Percentiles rank a stretch among this genome's conserved stretches.
phyloP scores from a whole-genome alignment of 208 protist species.

The Trypanosoma scelopori region DNA sequence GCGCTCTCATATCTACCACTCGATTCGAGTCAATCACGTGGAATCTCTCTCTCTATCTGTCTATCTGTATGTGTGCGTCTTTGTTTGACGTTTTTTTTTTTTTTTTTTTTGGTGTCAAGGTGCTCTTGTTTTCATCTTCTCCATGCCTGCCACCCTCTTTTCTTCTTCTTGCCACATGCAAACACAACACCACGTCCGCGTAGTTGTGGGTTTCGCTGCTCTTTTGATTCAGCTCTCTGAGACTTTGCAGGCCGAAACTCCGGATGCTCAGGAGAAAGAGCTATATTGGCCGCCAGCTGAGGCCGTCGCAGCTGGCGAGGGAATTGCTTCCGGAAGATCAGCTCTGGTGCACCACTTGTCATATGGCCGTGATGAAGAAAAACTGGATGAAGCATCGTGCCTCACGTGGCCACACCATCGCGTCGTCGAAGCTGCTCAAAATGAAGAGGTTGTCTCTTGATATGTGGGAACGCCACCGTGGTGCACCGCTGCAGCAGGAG shows the following conservation, averaged over 20 bases:
- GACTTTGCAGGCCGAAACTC: no score
- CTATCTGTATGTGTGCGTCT: no score
- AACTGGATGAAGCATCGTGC: constrained; percentile 41
- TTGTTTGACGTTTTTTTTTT: not conserved
- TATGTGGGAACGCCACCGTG: constrained; percentile 81
- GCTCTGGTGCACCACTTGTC: constrained; percentile 81
- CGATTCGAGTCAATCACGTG: no score
- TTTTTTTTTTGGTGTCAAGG: not conserved
- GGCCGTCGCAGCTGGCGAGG: constrained; percentile 69
- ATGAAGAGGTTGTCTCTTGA: constrained; percentile 66
- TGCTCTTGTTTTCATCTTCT: constrained; percentile 7
- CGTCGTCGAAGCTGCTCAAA: constrained; percentile 59
- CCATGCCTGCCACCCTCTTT: no score
- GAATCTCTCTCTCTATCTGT: no score
- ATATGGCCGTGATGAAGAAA: constrained; percentile 52
- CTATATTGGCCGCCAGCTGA: constrained; percentile 74
- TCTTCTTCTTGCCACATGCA: no score
- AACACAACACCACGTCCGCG: no score
- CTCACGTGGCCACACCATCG: constrained; percentile 51
- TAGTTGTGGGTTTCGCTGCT: not conserved
- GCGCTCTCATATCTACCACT: no score
- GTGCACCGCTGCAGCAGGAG: constrained; percentile 59
- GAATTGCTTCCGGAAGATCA: constrained; percentile 71
- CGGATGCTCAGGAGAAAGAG: constrained; percentile 45
- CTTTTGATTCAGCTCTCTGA: not conserved